Percentiles rank a stretch among this genome's conserved stretches.
Conservation (phyloP, 2,329 filamentous ascomycete genomes). For the Fusarium sp. region DNA sequence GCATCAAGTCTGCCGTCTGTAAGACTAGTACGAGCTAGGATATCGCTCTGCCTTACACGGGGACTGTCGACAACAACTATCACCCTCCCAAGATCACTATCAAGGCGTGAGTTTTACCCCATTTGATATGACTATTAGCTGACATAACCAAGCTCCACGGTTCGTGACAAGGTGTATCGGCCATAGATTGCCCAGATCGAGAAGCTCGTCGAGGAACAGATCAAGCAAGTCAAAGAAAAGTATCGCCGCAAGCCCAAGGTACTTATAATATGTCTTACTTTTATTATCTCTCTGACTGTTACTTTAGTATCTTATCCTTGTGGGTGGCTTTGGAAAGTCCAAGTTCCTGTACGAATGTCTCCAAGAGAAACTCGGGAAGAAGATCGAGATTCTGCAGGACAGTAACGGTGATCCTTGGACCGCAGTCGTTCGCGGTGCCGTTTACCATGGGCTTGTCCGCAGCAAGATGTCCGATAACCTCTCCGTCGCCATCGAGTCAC, state of each 20-base stretch:
- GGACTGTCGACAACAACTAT: neutral
- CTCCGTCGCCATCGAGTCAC: constrained; percentile 36
- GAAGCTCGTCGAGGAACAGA: constrained; percentile 45
- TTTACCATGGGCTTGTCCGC: constrained; percentile 42
- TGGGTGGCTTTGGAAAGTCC: constrained; percentile 55
- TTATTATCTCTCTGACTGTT: neutral
- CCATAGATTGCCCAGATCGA: constrained; percentile 40
- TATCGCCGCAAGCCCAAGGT: constrained; percentile 46
- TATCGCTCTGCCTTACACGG: constrained; percentile 12
- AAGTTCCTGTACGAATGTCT: constrained; percentile 46
- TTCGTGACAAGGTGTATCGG: constrained; percentile 36
- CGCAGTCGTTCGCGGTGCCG: constrained; percentile 51
- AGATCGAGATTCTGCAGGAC: constrained; percentile 48
- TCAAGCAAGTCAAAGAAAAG: constrained; percentile 37
- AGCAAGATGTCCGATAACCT: constrained; percentile 6
- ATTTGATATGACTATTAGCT: too few relatives aligned
- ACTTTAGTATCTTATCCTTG: constrained; percentile 53
- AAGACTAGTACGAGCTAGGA: constrained; percentile 15
- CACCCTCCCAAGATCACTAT: constrained; percentile 13
- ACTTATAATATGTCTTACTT: neutral
- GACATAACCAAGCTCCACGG: neutral
- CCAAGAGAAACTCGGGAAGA: neutral
- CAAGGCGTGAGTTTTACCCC: constrained; percentile 8
- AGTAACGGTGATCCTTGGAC: constrained; percentile 51
- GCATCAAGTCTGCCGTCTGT: constrained; percentile 44